Conservation (phyloP, 441 rosid species). For the Erysimum pusillum region DNA sequence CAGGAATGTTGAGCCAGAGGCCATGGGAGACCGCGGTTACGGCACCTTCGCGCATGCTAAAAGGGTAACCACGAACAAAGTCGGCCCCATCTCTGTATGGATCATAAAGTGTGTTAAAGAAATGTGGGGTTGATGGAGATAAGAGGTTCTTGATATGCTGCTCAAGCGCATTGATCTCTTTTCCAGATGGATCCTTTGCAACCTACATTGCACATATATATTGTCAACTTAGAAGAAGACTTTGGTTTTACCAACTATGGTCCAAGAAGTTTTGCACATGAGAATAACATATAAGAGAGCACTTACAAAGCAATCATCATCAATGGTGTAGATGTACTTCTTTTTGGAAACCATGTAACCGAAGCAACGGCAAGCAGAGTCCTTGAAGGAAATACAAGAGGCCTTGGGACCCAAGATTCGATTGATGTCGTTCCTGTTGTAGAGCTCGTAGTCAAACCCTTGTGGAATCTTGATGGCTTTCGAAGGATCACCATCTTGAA, state of each 20-base stretch:
- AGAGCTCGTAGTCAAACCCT: slow-evolving; percentile 63
- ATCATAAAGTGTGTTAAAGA: slow-evolving; percentile 69
- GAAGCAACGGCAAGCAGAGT: slow-evolving; percentile 66
- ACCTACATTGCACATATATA: slow-evolving; percentile 36
- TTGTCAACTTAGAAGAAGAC: slow-evolving; percentile 9
- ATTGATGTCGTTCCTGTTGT: slow-evolving; percentile 63
- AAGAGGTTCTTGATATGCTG: slow-evolving; percentile 63
- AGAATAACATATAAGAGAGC: too few relatives aligned
- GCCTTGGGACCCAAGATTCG: slow-evolving; percentile 63
- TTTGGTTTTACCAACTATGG: not conserved
- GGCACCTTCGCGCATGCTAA: slow-evolving; percentile 56
- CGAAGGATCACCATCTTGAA: slow-evolving; percentile 65
- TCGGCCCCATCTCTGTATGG: slow-evolving; percentile 59
- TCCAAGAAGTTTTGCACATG: too few relatives aligned
- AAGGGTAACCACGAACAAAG: slow-evolving; percentile 61
- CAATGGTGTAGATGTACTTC: slow-evolving; percentile 69
- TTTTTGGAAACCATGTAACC: slow-evolving; percentile 67
- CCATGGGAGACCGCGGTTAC: slow-evolving; percentile 60
- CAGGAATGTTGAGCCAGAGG: slow-evolving; percentile 66
- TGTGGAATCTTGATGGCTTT: slow-evolving; percentile 58
- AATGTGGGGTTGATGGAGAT: slow-evolving; percentile 55
- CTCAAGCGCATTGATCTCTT: slow-evolving; percentile 60
- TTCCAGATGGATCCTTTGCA: slow-evolving; percentile 59
- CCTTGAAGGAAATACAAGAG: slow-evolving; percentile 65
- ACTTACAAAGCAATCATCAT: slow-evolving; percentile 67